phyloP scores from a whole-genome alignment of 2,329 filamentous ascomycete genomes.

The Aspergillus intermedius region DNA sequence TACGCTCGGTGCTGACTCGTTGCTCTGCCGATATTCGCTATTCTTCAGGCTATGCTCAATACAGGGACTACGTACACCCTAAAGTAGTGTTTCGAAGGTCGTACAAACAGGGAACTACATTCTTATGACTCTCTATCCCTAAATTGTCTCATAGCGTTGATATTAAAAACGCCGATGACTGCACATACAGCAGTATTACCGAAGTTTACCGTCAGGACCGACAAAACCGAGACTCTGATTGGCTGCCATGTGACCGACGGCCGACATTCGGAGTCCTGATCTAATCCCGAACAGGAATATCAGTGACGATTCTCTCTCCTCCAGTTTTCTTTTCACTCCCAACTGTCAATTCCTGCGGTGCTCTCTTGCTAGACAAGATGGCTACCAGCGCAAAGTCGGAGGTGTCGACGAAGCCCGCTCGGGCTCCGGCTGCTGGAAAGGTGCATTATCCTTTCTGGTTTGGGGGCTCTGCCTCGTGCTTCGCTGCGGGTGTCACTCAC shows the following conservation, averaged over 20 bases:
- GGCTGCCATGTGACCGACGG: constrained; percentile 9
- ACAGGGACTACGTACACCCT: too few relatives aligned
- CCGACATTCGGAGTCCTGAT: constrained; percentile 27
- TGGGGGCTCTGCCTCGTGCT: constrained; percentile 85
- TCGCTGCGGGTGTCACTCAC: constrained; percentile 87
- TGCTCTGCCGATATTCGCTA: too few relatives aligned
- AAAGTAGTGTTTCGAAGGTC: too few relatives aligned
- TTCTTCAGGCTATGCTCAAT: too few relatives aligned
- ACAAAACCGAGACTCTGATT: constrained; percentile 28
- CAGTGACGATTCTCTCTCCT: background rate
- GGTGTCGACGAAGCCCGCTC: constrained; percentile 19
- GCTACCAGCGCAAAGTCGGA: constrained; percentile 28
- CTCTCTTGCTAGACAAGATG: constrained; percentile 24
- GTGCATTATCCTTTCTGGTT: constrained; percentile 84
- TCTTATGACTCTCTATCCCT: background rate
- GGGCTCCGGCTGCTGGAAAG: constrained; percentile 23
- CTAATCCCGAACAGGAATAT: constrained; percentile 20
- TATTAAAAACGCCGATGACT: background rate
- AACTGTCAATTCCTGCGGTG: constrained; percentile 11
- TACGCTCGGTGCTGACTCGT: too few relatives aligned
- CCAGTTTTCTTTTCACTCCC: background rate
- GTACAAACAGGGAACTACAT: too few relatives aligned
- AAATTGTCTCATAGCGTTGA: background rate
- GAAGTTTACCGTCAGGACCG: constrained; percentile 4
- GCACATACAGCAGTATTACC: constrained; percentile 9